Base-by-base conservation (phyloP, 2,329 filamentous ascomycete species). In the Dichotomopilus funicola region DNA sequence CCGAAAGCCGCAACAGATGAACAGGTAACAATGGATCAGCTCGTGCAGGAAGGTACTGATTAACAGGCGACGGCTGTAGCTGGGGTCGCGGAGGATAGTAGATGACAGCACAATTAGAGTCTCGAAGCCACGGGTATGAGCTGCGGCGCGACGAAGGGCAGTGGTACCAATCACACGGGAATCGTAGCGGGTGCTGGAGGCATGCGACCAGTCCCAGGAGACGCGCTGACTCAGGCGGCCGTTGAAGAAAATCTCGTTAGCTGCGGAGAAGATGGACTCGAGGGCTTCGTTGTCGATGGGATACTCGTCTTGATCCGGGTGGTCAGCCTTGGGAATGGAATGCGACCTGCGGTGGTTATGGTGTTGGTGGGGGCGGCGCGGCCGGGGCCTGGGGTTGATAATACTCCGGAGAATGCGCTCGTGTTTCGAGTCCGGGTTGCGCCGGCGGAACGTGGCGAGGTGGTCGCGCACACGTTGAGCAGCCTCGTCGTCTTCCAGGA, bases 11-110 rank as follows among this genome's bases (percentile, higher is more conserved):
- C 81, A 84, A 51, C 71, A 73, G 55, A 86, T 77, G 61, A 86
- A 86, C 12, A 86, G 71, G 64, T 84, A 86, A 67, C 82, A 82
- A 68, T 86, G 83, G 48, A 86, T 82, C 62, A 86, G 76, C 68
- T 87, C 83, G 64, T 86, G 83, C 47, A 87, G 64, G 59, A 87
- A 85, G 0, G 83, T 83, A 6, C 80, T 81, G 49, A 86, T 83
- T 53, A 86, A 74, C 12, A 86, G 72, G 6, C 81, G 74, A 5
- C 82, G 71, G 65, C 82, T 83, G 66, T 82, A 86, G 49, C 72
- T 74, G 11, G 68, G 73, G 59, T 79, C 74, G 41, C 71, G 72
- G n/a, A 86, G 73, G 11, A 86, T 82, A 0, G 80, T 78, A 1
- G 75, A 74, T 4, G 82, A 85, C 10, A 86, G 70, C 4, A 83